Base-by-base conservation (phyloP, 352 stramenopile genomes). In the Sclerospora graminicola region DNA sequence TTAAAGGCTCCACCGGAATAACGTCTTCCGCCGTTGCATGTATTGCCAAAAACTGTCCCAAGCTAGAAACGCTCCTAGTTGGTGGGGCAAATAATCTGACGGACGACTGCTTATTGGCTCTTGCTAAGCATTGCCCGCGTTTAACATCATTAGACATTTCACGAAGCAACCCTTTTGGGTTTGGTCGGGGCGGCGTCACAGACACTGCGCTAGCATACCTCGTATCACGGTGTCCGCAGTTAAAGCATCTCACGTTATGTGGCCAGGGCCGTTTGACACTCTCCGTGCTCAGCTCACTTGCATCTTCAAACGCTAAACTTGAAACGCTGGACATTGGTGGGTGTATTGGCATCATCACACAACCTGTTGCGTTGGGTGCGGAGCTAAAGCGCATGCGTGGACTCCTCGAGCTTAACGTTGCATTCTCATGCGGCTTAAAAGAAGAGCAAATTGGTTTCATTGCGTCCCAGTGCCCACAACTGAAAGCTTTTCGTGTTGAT, bases 101-200 rank as follows among this genome's bases (percentile, higher is more conserved):
- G 4, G 66, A 86, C 45, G 45, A 51, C 1, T 57, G 63, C 0
- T 40, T 86, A 7, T 8, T 63, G 6, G 60, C 63, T 0, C 44
- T 86, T 19, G 70, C 51, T 8, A 47, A 66, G 16, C 41, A 72
- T 35, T 86, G 66, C 32, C 13, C 40, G 6, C 8, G 24, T 7
- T 61, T 86, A 18, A 52, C 57, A 21, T 48, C 47, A n/a, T 41
- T 86, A 7, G 70, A 82, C 15, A 73, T 84, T 48, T 63, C 68
- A 20, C 60, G 62, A 14, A 86, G 74, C 44, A 86, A 84, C 46
- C 74, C 70, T 1, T 86, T 84, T 43, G 70, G 69, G 13, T 63
- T 67, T 40, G 54, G 68, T 16, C 74, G 66, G 13, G 61, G 66
- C 15, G 66, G 70, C 0, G 58, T 86, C 11, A 81, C 51, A 11